A percentile compares a stretch with the other conserved stretches of the same genome.
Evolutionary conservation across 208 protist species (phyloP).

Genomic region (Leishmania major): DNA sequence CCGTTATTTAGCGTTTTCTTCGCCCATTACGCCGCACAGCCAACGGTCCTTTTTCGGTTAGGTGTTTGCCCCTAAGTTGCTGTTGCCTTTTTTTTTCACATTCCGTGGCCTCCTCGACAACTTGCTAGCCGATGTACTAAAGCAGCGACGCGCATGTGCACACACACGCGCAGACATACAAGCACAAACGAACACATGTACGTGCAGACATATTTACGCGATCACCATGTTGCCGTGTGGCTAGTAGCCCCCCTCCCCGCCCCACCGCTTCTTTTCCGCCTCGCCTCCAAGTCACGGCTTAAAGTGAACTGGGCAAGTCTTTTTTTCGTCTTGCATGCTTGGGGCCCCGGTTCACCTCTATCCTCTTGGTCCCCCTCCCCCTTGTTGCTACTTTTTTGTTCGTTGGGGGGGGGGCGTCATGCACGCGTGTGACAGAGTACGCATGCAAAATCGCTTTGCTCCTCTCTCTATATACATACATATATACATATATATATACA

Average conservation of each 20-base stretch:
- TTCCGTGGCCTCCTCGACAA: neutral
- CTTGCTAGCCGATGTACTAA: neutral
- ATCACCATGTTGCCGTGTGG: neutral
- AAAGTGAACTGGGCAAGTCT: neutral
- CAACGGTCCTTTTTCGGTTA: neutral
- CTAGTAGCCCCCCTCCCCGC: neutral
- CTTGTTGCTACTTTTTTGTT: neutral
- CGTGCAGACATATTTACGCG: neutral
- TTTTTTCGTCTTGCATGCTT: too few species aligned
- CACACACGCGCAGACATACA: neutral
- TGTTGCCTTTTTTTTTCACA: neutral
- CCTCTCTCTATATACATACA: neutral
- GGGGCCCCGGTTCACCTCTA: too few species aligned
- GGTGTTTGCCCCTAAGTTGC: neutral
- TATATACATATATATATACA: neutral
- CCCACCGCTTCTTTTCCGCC: neutral
- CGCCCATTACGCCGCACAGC: neutral
- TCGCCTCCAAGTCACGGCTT: neutral
- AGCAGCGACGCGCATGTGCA: neutral
- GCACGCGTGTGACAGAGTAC: neutral
- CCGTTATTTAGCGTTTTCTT: neutral
- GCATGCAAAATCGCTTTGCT: neutral
- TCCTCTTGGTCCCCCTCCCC: neutral
- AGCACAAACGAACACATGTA: slow-evolving; percentile 1
- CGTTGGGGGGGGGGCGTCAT: neutral